A percentile compares a stretch with the other conserved stretches of the same genome.
Conservation (phyloP, 768 basidiomycete species). For the Hypsizygus marmoreus region DNA sequence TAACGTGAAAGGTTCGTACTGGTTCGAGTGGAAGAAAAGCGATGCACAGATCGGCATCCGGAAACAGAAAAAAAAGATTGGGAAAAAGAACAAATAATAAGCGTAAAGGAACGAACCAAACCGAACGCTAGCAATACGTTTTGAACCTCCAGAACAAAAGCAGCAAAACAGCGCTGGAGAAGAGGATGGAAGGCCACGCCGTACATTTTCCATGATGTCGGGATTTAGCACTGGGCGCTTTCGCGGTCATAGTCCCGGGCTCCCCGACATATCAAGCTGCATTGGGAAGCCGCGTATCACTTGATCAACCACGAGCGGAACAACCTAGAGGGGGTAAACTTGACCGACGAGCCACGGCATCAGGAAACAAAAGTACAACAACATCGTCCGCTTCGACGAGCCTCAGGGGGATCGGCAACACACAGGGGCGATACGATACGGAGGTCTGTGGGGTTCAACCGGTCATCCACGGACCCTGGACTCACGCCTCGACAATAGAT, state of each 20-base stretch:
- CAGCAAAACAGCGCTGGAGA: neutral
- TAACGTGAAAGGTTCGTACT: neutral
- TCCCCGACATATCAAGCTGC: constrained; percentile 4
- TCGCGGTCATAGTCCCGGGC: constrained; percentile 8
- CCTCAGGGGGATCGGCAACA: too few species aligned
- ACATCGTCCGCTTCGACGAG: too few species aligned
- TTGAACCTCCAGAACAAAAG: neutral
- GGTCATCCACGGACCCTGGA: too few species aligned
- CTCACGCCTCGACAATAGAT: too few species aligned
- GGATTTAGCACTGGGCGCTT: neutral
- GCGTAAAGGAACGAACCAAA: constrained; percentile 6
- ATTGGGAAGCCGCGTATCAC: neutral
- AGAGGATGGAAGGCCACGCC: neutral
- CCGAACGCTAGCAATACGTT: neutral
- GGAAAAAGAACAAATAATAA: neutral
- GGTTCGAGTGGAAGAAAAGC: too few species aligned
- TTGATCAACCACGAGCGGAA: neutral
- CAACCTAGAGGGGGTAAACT: neutral
- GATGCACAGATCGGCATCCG: too few species aligned
- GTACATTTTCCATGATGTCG: constrained; percentile 14
- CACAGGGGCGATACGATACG: too few species aligned
- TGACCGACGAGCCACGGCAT: neutral
- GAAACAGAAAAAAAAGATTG: too few species aligned
- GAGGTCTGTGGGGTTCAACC: too few species aligned
- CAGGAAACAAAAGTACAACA: neutral